Conservation (phyloP, 768 basidiomycete species). For the Asterophora lycoperdoides region DNA sequence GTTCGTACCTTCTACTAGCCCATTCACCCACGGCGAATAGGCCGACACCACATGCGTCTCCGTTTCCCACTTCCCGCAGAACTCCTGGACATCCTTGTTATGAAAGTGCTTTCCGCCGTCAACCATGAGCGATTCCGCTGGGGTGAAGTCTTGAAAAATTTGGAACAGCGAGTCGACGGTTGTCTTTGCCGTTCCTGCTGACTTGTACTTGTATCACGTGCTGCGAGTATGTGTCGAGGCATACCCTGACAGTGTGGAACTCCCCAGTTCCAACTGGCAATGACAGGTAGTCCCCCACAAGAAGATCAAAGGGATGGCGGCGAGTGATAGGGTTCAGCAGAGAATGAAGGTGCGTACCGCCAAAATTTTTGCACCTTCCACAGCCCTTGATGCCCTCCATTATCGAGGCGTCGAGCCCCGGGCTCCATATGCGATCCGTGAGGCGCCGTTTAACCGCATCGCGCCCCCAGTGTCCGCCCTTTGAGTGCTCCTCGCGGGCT, state of each 20-base stretch:
- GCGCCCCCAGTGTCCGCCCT: slow-evolving; percentile 29
- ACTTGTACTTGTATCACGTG: slow-evolving; percentile 21
- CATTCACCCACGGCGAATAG: no score
- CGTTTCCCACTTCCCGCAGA: slow-evolving; percentile 20
- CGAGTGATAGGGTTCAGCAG: no score
- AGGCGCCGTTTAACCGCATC: slow-evolving; percentile 29
- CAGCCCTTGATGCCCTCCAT: no score
- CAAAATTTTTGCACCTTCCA: no score
- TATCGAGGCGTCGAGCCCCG: slow-evolving; percentile 25
- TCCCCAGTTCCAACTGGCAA: slow-evolving; percentile 28
- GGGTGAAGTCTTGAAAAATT: neutral
- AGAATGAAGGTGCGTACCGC: slow-evolving; percentile 26
- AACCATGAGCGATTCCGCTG: slow-evolving; percentile 29
- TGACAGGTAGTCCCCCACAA: slow-evolving; percentile 24
- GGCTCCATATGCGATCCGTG: slow-evolving; percentile 24
- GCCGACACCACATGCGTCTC: no score
- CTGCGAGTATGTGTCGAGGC: slow-evolving; percentile 28
- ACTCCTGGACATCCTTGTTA: slow-evolving; percentile 19
- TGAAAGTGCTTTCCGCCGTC: neutral
- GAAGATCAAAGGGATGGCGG: slow-evolving; percentile 37
- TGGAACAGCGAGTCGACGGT: slow-evolving; percentile 12
- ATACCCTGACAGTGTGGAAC: slow-evolving; percentile 13
- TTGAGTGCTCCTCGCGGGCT: slow-evolving; percentile 19
- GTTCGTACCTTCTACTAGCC: neutral
- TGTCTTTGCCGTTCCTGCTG: no score